Conservation (phyloP, 2,329 filamentous ascomycete species). For the Xylaria hypoxylon region DNA sequence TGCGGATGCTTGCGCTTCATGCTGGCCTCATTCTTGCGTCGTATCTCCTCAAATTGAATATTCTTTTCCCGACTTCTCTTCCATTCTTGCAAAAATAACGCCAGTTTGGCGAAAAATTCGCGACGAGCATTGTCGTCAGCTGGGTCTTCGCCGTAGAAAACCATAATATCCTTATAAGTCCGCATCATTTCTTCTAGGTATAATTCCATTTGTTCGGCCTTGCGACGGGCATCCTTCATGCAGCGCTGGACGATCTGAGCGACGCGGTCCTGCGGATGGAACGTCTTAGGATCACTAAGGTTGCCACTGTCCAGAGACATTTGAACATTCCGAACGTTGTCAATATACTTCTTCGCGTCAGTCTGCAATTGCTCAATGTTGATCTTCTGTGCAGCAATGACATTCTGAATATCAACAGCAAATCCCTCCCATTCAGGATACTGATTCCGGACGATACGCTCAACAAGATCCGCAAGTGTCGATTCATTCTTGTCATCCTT, state of each 20-base stretch:
- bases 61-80: slow-evolving; percentile 98
- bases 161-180: slow-evolving; percentile 94
- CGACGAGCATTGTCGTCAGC: slow-evolving; percentile 90
- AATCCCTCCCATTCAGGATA: slow-evolving; percentile 97
- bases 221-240: slow-evolving; percentile 97
- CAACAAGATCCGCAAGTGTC: slow-evolving; percentile 93
- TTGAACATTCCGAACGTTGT: slow-evolving; percentile 95
- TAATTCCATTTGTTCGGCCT: slow-evolving; percentile 94
- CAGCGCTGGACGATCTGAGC: slow-evolving; percentile 88
- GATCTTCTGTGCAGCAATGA: slow-evolving; percentile 85
- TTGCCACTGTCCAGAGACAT: slow-evolving; percentile 92
- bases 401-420: slow-evolving; percentile 82
- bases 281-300: slow-evolving; percentile 94
- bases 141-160: slow-evolving; percentile 95
- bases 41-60: slow-evolving; percentile 80
- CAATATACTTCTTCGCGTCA: slow-evolving; percentile 92
- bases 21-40: slow-evolving; percentile 86
- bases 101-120: slow-evolving; percentile 95
- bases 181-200: slow-evolving; percentile 94
- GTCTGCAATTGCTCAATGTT: slow-evolving; percentile 91
- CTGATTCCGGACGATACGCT: slow-evolving; percentile 94
- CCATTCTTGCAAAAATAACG: slow-evolving; percentile 91
- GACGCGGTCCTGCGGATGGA: slow-evolving; percentile 96
- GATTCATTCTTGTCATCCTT: slow-evolving; percentile 99
- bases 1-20: slow-evolving; percentile 91